Base-by-base conservation (phyloP, 768 basidiomycete species). In the Hydnum rufescens region DNA sequence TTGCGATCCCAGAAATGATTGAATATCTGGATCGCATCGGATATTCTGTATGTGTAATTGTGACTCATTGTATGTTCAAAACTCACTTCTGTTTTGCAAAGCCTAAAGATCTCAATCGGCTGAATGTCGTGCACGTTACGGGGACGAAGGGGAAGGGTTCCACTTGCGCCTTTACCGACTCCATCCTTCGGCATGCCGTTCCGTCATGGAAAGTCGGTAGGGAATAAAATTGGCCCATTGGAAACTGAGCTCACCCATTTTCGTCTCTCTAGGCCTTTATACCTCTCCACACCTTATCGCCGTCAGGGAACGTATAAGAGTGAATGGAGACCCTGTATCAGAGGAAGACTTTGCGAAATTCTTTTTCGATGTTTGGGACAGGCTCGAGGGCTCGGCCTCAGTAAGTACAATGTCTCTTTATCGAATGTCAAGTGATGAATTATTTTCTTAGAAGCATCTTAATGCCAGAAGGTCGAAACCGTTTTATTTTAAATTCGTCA, bases 61-160 rank as follows among this genome's bases (percentile, higher is more conserved):
- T 13, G 26, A 13, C 16, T 47, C 16, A 13, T 13, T 13, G 25
- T 47, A 16, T 47, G 13, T 16, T 13, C 8, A 13, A 13, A 47
- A 26, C 26, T 25, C 13, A 47, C 32, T 58, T 28, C 36, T 30
- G 1, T 18, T 22, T 31, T 30, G 28, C 19, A 32, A 59, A 95
- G 90, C 74, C 83, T 39, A 70, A 76, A 53, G 80, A 92, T 57
- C 72, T 99, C 42, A 90, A 96, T 62, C 66, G 68, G 23, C 70
- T 99, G 51, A 93, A 96, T 64, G 88, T 93, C 53, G 76, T 97
- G 46, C 93, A 99, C 68, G 78, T 99, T 58, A 92, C 93, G 5
- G 93, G 93, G 3, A 97, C 95, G 3, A 99, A 99, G 67, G 93
- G 93, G 31, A 99, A 99, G 64, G 93, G 93, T 4, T 97, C 93